Evolutionary conservation across 106 monocot species (phyloP).

Genomic region (Posidonia australis): DNA sequence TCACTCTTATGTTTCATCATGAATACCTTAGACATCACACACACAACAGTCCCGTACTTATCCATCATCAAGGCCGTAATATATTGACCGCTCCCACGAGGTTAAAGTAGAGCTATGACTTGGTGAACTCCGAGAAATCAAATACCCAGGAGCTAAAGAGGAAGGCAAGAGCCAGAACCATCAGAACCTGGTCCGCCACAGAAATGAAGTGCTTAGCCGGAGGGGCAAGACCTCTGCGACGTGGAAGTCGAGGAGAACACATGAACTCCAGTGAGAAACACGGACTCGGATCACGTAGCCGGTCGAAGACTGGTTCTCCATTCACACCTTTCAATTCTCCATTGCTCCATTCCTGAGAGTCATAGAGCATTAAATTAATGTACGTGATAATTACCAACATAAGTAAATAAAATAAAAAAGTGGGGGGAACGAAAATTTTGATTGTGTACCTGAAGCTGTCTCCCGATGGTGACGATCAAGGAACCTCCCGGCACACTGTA

Average conservation of each 20-base stretch:
- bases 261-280: slow-evolving; percentile 39
- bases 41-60: too few relatives aligned
- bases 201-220: background rate
- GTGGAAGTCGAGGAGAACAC: slow-evolving; percentile 9
- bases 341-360: slow-evolving; percentile 41
- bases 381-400: background rate
- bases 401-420: background rate
- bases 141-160: background rate
- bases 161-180: background rate
- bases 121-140: background rate
- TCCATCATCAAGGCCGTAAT: too few relatives aligned
- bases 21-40: too few relatives aligned
- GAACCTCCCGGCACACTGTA: slow-evolving; percentile 19
- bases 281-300: slow-evolving; percentile 14
- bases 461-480: slow-evolving; percentile 27
- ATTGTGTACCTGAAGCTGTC: slow-evolving; percentile 31
- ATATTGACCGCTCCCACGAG: too few relatives aligned
- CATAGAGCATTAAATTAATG: background rate
- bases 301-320: slow-evolving; percentile 23
- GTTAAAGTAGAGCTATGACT: background rate
- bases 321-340: slow-evolving; percentile 23
- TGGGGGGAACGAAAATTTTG: too few relatives aligned
- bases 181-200: background rate
- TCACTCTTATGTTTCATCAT: too few relatives aligned
- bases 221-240: background rate